Evolutionary conservation across 2,329 filamentous ascomycete species (phyloP), one percentile per base, ranked within the genome.

Genomic region (Fusarium compactum): DNA sequence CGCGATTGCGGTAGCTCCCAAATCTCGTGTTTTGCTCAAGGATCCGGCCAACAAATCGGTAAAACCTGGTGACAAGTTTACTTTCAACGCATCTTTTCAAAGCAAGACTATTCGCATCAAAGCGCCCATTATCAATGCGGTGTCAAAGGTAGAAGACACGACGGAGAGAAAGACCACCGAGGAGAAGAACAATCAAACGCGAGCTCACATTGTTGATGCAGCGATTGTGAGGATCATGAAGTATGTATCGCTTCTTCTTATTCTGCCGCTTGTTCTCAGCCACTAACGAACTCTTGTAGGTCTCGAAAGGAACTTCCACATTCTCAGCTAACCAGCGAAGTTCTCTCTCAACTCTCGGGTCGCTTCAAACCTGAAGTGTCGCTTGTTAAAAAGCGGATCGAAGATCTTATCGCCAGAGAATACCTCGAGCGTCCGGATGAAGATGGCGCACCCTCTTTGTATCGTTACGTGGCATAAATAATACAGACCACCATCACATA

Each of bases 71-170:
- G 95, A 98, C 79, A 86, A 82, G 27, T 98, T 98, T 79, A 86
- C 83, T 11, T 97, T 95, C 84, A 98, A 98, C 77, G 84, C 90
- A 32, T 85, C 89, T 16, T 98, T 97, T 81, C 85, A 89, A 50
- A 95, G 92, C 81, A 94, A 93, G 77, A 90, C 92, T 52, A 87
- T 96, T 76, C 94, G 93, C 79, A 93, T 98, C 81, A 97, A 97
- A 80, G 93, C 96, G 22, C 93, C 93, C 24, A 91, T 96, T 8
- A 92, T 97, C 72, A 92, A 89, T 52, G 89, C 90, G 2, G 88
- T 91, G 20, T 97, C 94, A 78, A 96, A 94, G 81, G 92, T 97
- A 1, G 95, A 98, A 81, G 93, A 89, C 55, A 83, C 88, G 70
- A 84, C 87, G 5, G 89, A 92, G 79, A 83, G 90, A 50, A 90